Conservation (phyloP, 345 rosid species). For the Aquilaria sinensis region DNA sequence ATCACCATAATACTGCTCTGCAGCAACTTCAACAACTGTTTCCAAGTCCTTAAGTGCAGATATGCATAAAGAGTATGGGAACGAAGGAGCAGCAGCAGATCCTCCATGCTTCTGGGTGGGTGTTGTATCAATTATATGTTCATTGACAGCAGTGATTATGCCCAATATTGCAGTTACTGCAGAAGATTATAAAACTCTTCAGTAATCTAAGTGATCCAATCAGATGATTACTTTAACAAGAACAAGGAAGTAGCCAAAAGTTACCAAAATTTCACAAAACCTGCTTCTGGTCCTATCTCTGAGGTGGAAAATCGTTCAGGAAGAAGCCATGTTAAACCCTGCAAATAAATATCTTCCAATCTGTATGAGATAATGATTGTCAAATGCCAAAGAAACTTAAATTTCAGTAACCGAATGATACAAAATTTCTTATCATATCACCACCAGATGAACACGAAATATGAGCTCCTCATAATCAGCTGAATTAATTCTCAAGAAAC, state of each 20-base stretch:
- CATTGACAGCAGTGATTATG: slow-evolving; percentile 72
- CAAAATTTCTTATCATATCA: too few relatives aligned
- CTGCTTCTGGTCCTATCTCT: slow-evolving; percentile 99
- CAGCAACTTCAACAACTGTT: slow-evolving; percentile 83
- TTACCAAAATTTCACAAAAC: slow-evolving; percentile 94
- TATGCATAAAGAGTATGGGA: slow-evolving; percentile 70
- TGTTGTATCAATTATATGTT: slow-evolving; percentile 72
- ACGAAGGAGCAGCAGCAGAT: slow-evolving; percentile 32
- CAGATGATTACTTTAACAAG: slow-evolving; percentile 1
- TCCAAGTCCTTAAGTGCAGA: slow-evolving; percentile 81
- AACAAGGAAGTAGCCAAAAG: slow-evolving; percentile 45
- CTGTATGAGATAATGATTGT: slow-evolving; percentile 11
- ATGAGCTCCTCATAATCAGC: neutral
- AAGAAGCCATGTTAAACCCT: slow-evolving; percentile 98
- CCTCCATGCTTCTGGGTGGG: slow-evolving; percentile 34
- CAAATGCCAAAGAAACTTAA: neutral
- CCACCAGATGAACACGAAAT: neutral
- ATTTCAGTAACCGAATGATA: neutral
- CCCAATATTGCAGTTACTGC: slow-evolving; percentile 87
- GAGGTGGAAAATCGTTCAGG: slow-evolving; percentile 84
- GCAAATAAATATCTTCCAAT: slow-evolving; percentile 14
- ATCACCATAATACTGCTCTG: slow-evolving; percentile 75
- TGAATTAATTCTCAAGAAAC: neutral
- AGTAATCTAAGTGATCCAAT: neutral
- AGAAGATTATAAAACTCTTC: slow-evolving; percentile 24